Base-by-base conservation (phyloP, 345 rosid species). In the Corchorus capsularis region DNA sequence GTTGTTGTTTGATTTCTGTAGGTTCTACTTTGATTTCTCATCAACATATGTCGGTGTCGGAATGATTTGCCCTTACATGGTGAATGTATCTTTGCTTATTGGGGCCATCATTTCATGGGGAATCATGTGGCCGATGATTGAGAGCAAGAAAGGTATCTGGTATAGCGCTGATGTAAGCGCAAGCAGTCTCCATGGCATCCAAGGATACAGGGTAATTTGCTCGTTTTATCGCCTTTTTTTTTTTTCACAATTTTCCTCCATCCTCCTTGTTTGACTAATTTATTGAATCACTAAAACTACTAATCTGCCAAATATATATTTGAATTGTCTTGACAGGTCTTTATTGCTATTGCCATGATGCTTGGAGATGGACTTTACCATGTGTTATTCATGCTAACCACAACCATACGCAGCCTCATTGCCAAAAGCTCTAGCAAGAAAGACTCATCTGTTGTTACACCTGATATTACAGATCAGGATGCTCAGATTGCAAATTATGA, bases 11-110 rank as follows among this genome's bases (percentile, higher is more conserved):
- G 8, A 8, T 27, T 6, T 39, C 43, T 19, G 6, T 85, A 94
- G 96, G 89, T 94, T 94, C 80, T 91, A 85, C 88, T 94, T 94
- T 75, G 98, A 94, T 80, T 92, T 94, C 79, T 94, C 97, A 56
- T 75, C 94, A 17, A 94, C 97, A 22, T 94, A 94, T 68, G 90
- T 94, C 22, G 98, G 98, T 11, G 97, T 91, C 41, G 98, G 98
- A 19, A 90, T 94, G 96, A 92, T 94, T 13, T 94, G 97, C 75
- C 97, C 98, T 34, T 88, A 91, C 79, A 89, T 94, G 81, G 93
- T 94, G 45, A 94, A 92, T 73, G 75, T 90, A 11, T 94, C 98
- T 62, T 79, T 94, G 80, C 89, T 94, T 15, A 14, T 92, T 67
- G 98, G 98, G 43, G 93, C 96, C 20, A 79, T 90, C 63, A 17